Base-by-base conservation (phyloP, 1,284 basidiomycete species). In the Pyrrhoderma lamaoense region DNA sequence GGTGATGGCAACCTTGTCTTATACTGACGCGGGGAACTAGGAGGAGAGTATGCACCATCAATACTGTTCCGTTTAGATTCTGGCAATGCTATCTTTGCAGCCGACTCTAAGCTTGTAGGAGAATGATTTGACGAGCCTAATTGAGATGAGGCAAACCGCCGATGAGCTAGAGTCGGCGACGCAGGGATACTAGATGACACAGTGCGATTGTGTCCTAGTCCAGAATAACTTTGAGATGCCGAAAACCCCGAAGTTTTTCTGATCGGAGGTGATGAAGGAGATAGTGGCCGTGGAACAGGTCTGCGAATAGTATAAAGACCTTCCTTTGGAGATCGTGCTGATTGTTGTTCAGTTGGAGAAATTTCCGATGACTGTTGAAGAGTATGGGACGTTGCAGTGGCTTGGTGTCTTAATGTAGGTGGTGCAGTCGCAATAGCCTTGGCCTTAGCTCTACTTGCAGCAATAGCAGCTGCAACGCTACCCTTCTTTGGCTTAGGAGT, bases 381-480 rank as follows among this genome's bases (percentile, higher is more conserved):
- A 42, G 65, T 66, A 61, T 82, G 74, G 18, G 79, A 77, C 9
- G 66, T 67, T 37, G 85, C 83, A 13, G 85, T 89, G 7, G 86
- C 85, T 62, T 89, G 85, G 63, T 89, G 87, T 52, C 82, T 75
- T 42, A 88, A 70, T 40, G 77, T 75, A 2, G 87, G 87, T 25
- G 87, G 87, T 8, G 86, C 84, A 37, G 73, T 82, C 2, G 87
- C 86, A 54, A 87, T 88, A n/a, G 78, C 82, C 61, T 81, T 89
- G 9, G 87, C 86, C 64, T 88, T 90, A 2, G 85, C 87, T 22
- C 87, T 76, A 62, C 83, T 89, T 13, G 87, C 87, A 42, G 88
- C 87, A 61, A 90, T 89, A 27, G 85, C 82, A 19, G 88, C 85
- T 38, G 86, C 85, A 51, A 90, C 71, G 57, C 85, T 89, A 48